Evolutionary conservation across 2,329 filamentous ascomycete species (phyloP).

Genomic region (Alternaria novae-zelandiae): DNA sequence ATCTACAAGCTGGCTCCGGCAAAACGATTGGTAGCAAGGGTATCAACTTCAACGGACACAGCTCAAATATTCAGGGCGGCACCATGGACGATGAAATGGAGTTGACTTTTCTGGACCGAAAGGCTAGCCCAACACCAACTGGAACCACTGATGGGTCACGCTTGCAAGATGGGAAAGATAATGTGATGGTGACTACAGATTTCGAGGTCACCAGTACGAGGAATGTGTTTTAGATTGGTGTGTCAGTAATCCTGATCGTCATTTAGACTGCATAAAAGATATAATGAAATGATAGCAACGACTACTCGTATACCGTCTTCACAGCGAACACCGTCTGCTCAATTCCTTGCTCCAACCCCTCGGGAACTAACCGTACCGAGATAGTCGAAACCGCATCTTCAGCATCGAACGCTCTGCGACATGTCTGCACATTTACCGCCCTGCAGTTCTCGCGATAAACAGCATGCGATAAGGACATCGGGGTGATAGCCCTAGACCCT

Average conservation of each 20-base stretch:
- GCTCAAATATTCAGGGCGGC: constrained; percentile 13
- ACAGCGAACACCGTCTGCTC: background rate
- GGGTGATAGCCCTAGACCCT: background rate
- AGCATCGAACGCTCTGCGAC: background rate
- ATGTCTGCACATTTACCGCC: background rate
- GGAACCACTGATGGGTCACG: constrained; percentile 3
- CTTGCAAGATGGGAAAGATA: constrained; percentile 17
- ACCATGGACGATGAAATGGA: constrained; percentile 26
- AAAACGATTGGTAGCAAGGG: background rate
- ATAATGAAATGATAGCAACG: background rate
- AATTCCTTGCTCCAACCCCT: background rate
- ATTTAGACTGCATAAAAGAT: background rate
- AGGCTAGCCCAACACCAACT: constrained; percentile 11
- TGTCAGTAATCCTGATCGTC: background rate
- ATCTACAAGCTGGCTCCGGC: constrained; percentile 6
- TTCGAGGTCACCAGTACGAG: constrained; percentile 16
- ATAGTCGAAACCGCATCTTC: background rate
- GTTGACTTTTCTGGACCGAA: constrained; percentile 23
- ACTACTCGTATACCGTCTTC: background rate
- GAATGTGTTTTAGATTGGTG: constrained; percentile 1
- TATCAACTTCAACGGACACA: background rate
- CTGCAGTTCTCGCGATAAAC: background rate
- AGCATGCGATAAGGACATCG: background rate
- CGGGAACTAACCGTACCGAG: background rate
- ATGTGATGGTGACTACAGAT: constrained; percentile 22